Base-by-base conservation (phyloP, 495 filamentous ascomycete species). In the Cercophora sp. region DNA sequence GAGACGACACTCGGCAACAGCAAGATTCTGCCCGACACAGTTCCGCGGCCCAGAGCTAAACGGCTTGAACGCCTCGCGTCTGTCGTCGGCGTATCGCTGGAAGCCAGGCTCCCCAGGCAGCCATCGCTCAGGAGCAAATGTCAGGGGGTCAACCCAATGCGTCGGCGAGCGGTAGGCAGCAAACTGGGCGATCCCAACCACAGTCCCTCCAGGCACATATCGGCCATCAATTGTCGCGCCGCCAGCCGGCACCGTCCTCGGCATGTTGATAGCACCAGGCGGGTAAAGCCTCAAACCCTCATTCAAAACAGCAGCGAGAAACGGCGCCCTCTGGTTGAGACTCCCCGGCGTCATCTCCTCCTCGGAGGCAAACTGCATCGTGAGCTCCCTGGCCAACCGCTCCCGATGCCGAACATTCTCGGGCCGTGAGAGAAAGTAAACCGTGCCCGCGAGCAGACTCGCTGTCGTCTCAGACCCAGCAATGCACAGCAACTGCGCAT, bases 231-330 rank as follows among this genome's bases (percentile, higher is more conserved):
- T 70, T 1, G 48, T 60, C 8, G 55, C 67, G 26, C 82, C 81
- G 1, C 65, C 70, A 16, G 62, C 45, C 4, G 79, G 73, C 8
- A 68, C 64, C 0, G 67, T 45, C 4, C 81, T 69, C 4, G 75
- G 73, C 26, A 78, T 58, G 5, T 70, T 73, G 44, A 61, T 69
- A 1, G 77, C 67, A 1, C 75, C 66, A 0, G 82, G 79, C 2
- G 81, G 75, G 56, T 78, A 79, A 24, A 82, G 62, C 4, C 82
- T 75, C 62, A 85, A 58, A 4, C 67, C 63, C 59, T 85, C 82
- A 24, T 79, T 64, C 0, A 84, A 60, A 22, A 72, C 73, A 8
- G 79, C 80, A 4, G 73, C 35, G 56, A 84, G 62, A 62, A 82
- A 84, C 15, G 42, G 49, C n/a, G 26, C 24, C 16, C 15, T 32